Evolutionary conservation across 2,329 filamentous ascomycete species (phyloP).

Genomic region (Lecanicillium sp.): DNA sequence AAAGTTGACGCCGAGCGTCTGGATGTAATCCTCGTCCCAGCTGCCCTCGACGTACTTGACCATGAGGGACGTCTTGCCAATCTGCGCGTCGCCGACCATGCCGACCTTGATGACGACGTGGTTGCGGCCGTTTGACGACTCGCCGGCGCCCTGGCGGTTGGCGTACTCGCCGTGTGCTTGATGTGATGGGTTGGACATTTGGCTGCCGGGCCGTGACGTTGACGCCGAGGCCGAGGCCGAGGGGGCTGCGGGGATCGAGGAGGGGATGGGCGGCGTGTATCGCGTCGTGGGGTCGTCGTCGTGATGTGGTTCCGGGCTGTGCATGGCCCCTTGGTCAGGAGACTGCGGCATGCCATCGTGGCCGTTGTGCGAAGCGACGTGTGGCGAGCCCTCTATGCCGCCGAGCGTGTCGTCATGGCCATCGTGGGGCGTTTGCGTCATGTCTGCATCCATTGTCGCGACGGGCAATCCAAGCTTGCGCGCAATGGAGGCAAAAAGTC

Average conservation of each 20-base stretch:
- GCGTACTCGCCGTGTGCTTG: slow-evolving; percentile 35
- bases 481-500: too few species aligned
- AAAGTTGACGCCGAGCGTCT: slow-evolving; percentile 97
- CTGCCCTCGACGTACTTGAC: slow-evolving; percentile 99
- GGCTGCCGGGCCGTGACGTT: slow-evolving; percentile 48
- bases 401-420: slow-evolving; percentile 41
- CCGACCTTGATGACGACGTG: slow-evolving; percentile 97
- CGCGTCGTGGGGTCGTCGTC: slow-evolving; percentile 36
- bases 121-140: slow-evolving; percentile 45
- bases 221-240: slow-evolving; percentile 23
- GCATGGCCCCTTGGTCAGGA: slow-evolving; percentile 39
- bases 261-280: slow-evolving; percentile 30
- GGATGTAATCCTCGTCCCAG: slow-evolving; percentile 99
- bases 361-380: slow-evolving; percentile 28
- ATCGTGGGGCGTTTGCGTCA: slow-evolving; percentile 20
- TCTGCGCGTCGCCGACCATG: slow-evolving; percentile 98
- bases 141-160: slow-evolving; percentile 27
- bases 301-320: slow-evolving; percentile 30
- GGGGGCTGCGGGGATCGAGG: slow-evolving; percentile 11
- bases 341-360: slow-evolving; percentile 40
- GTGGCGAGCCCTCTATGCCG: slow-evolving; percentile 40
- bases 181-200: slow-evolving; percentile 38
- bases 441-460: slow-evolving; percentile 8
- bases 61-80: slow-evolving; percentile 98
- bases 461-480: slow-evolving; percentile 3